A percentile compares a stretch with the other conserved stretches of the same genome.
Evolutionary conservation across 257 asterid genomes (phyloP).

Genomic region (Solanum peruvianum): DNA sequence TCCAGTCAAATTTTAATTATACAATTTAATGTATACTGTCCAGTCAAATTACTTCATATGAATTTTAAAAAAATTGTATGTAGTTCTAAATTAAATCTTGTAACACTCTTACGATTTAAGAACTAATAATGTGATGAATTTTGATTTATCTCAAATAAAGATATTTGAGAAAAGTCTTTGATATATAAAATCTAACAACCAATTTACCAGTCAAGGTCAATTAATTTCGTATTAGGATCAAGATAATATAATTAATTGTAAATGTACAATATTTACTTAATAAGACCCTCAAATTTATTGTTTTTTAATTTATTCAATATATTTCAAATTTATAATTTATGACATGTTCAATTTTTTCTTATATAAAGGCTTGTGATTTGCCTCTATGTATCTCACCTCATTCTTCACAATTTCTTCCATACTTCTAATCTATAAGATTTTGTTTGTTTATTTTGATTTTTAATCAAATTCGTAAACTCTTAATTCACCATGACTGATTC

Average conservation of each 20-base stretch:
- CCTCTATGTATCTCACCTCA: neutral
- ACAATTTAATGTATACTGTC: neutral
- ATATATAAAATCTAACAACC: neutral
- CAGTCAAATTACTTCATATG: neutral
- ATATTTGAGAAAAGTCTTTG: neutral
- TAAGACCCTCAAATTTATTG: neutral
- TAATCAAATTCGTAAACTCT: neutral
- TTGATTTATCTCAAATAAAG: neutral
- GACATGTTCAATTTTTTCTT: neutral
- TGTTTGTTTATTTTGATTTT: neutral
- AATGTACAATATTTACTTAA: neutral
- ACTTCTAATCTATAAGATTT: neutral
- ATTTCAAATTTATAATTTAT: neutral
- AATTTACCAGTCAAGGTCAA: neutral
- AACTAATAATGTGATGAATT: neutral
- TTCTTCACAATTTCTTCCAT: neutral
- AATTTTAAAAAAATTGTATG: neutral
- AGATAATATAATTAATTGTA: neutral
- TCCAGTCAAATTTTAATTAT: neutral
- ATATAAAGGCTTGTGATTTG: neutral
- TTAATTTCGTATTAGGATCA: neutral
- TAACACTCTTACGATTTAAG: neutral
- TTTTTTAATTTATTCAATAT: neutral
- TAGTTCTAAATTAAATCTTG: neutral
- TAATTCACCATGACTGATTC: neutral